phyloP scores from a whole-genome alignment of 2,329 filamentous ascomycete species.

The Xenosphaeropsis pyriputrescens region DNA sequence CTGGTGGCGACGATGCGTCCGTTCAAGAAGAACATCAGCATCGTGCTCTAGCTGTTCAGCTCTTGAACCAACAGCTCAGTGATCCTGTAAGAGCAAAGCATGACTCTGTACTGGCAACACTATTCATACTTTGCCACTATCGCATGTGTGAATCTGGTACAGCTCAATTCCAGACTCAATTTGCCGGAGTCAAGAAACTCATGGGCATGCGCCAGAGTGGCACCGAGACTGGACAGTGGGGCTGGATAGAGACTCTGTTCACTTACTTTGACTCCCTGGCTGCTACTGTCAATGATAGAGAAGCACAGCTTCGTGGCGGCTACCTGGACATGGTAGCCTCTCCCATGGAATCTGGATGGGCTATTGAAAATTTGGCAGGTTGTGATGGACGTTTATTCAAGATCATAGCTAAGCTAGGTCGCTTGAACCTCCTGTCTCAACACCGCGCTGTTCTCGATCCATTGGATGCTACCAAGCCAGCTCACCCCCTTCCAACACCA shows the following conservation, averaged over 20 bases:
- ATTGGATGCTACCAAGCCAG: conserved; percentile 23
- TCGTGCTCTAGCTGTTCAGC: conserved; percentile 60
- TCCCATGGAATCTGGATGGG: conserved; percentile 41
- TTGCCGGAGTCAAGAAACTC: conserved; percentile 85
- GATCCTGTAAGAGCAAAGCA: conserved; percentile 62
- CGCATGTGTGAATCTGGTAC: conserved; percentile 89
- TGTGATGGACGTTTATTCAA: conserved; percentile 82
- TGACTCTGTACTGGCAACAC: conserved; percentile 76
- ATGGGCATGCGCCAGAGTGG: conserved; percentile 58
- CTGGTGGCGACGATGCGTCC: conserved; percentile 37
- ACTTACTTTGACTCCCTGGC: conserved; percentile 92
- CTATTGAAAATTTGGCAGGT: conserved; percentile 67
- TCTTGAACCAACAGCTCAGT: conserved; percentile 73
- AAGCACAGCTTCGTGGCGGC: conserved; percentile 58
- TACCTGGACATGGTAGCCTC: conserved; percentile 48
- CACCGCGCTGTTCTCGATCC: conserved; percentile 37
- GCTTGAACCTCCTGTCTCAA: conserved; percentile 74
- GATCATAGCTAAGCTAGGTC: conserved; percentile 68
- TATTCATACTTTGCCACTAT: conserved; percentile 80
- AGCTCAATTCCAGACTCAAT: conserved; percentile 84
- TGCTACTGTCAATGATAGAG: conserved; percentile 80
- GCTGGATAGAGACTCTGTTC: conserved; percentile 87
- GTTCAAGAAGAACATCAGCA: conserved; percentile 75
- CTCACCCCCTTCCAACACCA: conserved; percentile 13
- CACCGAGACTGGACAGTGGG: conserved; percentile 48